Evolutionary conservation across 2,329 filamentous ascomycete genomes (phyloP), one percentile per base, ranked within the genome.

Genomic region (Cordyceps pruinosa): DNA sequence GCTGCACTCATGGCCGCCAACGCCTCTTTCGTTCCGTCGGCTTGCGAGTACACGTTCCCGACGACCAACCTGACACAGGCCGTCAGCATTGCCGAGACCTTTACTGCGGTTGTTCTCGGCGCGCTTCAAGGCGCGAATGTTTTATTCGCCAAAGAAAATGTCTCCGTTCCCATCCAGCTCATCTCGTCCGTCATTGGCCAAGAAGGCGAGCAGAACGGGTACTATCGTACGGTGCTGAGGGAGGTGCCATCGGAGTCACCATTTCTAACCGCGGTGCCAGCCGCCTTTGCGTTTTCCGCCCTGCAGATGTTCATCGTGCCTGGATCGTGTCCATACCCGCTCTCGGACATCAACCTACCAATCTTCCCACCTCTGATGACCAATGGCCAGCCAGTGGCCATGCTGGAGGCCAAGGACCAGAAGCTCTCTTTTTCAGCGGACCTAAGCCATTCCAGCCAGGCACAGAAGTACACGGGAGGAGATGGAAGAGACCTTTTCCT

Each of bases 201-300:
- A 65, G 86, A 90, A 73, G 87, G 85, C 59, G 84, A 89, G 68
- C 87, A 90, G 66, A 81, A 85, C 61, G 87, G 87, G 42, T 88
- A 81, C 74, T 90, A 82, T 75, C 83, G 86, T 52, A 64, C 73
- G 26, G 69, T 82, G 28, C 76, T 83, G 47, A 71, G 76, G 58
- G 80, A 83, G 61, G 74, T 82, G 35, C 84, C 87, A 0, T 82
- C 80, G 3, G 77, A 82, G 49, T 78, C 83, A 35, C 86, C 86
- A 0, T 90, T 90, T 74, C 68, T 89, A 34, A 89, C 87, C 0
- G 80, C 80, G 2, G 77, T 76, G 21, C 77, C 81, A 2, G 78
- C 80, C 5, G 72, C 83, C 9, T 89, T 88, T 61, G 85, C 84
- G 34, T 89, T 83, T 69, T 84, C 80, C 0, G 82, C 81, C 3